These are phyloP conservation scores for Diaporthe nobilis DNA, from an alignment of 2,329 filamentous ascomycete genomes.

Conservation along the genomic window DNA sequence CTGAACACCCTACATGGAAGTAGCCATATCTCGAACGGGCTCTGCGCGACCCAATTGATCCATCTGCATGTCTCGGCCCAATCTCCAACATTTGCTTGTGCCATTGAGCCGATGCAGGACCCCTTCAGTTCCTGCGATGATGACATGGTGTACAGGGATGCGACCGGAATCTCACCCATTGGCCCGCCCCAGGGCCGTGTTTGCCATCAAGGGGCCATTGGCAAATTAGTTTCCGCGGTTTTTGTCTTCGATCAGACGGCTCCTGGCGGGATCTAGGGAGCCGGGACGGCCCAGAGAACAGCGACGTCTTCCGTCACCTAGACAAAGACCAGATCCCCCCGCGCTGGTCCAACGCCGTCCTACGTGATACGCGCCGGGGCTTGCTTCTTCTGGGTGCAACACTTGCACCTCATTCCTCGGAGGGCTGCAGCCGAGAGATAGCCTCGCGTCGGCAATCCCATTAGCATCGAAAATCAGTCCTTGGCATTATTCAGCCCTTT, in stretches of 20 bases:
- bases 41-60: background rate
- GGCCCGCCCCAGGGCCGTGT: background rate
- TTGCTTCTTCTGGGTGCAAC: constrained; percentile 18
- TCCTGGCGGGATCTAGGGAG: background rate
- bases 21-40: background rate
- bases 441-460: constrained; percentile 21
- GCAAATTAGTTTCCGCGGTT: background rate
- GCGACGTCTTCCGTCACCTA: background rate
- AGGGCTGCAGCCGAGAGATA: constrained; percentile 16
- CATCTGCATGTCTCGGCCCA: constrained; percentile 36
- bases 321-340: background rate
- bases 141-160: constrained; percentile 5
- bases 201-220: background rate
- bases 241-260: background rate
- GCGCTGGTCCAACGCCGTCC: constrained; percentile 6
- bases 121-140: background rate
- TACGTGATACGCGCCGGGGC: background rate
- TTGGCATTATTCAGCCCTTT: constrained; percentile 27
- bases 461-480: constrained; percentile 7
- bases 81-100: constrained; percentile 11
- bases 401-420: constrained; percentile 13
- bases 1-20: background rate
- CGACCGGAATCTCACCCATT: background rate
- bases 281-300: constrained; percentile 4
- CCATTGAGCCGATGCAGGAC: background rate